Percentiles rank a stretch among this genome's conserved stretches.
These are phyloP conservation scores for Hymenoscyphus fraxineus DNA, from an alignment of 2,329 filamentous ascomycete genomes.

Conservation along the genomic window DNA sequence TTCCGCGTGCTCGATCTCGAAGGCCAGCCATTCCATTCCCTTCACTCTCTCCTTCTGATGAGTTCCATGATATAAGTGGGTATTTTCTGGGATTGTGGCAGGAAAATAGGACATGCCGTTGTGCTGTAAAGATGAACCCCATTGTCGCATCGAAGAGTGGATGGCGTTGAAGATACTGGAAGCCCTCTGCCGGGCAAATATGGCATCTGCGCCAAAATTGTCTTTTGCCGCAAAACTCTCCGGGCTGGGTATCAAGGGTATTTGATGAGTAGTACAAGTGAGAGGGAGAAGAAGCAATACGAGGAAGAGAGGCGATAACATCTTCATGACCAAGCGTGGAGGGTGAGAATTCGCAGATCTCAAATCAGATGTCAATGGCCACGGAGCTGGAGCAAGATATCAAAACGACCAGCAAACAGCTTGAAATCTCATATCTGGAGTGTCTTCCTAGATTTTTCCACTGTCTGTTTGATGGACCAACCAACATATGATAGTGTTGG, in stretches of 20 bases:
- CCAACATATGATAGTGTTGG: too few relatives aligned
- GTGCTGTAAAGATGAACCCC: slow-evolving; percentile 68
- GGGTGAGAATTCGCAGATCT: background rate
- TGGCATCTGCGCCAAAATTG: slow-evolving; percentile 4
- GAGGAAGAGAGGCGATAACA: background rate
- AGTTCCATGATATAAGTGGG: slow-evolving; percentile 65
- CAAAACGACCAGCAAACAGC: background rate
- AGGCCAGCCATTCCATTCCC: slow-evolving; percentile 68
- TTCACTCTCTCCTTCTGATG: slow-evolving; percentile 42
- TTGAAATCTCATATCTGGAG: background rate
- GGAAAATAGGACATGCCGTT: slow-evolving; percentile 73
- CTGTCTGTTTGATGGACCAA: too few relatives aligned
- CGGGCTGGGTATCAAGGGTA: background rate
- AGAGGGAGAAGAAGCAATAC: background rate
- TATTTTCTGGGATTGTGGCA: slow-evolving; percentile 60
- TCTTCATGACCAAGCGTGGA: background rate
- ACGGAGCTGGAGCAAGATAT: background rate
- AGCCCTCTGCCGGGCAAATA: slow-evolving; percentile 43
- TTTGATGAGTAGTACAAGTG: background rate
- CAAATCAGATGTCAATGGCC: background rate
- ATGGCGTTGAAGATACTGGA: slow-evolving; percentile 69
- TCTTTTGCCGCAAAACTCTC: background rate
- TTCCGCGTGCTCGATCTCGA: slow-evolving; percentile 71
- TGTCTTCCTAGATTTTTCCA: too few relatives aligned
- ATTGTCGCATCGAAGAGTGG: slow-evolving; percentile 69